Conservation (phyloP, 495 filamentous ascomycete species). For the Penicillium pulvis region DNA sequence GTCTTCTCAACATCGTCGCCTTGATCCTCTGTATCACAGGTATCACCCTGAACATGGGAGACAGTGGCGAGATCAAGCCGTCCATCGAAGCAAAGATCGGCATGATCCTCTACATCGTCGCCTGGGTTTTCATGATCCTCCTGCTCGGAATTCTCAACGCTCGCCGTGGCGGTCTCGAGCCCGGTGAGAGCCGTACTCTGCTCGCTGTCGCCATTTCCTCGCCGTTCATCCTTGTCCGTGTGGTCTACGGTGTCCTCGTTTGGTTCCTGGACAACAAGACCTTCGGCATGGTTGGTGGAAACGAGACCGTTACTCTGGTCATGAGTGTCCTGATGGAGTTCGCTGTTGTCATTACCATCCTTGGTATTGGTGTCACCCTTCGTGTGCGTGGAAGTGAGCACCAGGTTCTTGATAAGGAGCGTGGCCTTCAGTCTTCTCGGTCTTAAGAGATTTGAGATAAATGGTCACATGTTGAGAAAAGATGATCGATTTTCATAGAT, state of each 20-base stretch:
- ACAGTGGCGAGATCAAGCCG: slow-evolving; percentile 18
- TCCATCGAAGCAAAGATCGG: slow-evolving; percentile 27
- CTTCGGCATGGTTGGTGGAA: slow-evolving; percentile 40
- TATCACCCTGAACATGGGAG: slow-evolving; percentile 23
- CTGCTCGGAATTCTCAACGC: slow-evolving; percentile 21
- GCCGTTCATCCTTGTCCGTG: slow-evolving; percentile 43
- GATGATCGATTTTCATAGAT: not conserved
- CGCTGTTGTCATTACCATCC: slow-evolving; percentile 31
- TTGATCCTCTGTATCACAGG: slow-evolving; percentile 29
- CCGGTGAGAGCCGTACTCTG: slow-evolving; percentile 38
- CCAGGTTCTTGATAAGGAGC: slow-evolving; percentile 1
- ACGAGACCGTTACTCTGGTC: slow-evolving; percentile 36
- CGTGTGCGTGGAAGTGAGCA: slow-evolving; percentile 6
- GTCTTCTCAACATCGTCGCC: slow-evolving; percentile 23
- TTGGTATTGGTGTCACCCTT: slow-evolving; percentile 39
- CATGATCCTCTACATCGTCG: slow-evolving; percentile 32
- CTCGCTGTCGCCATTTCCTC: slow-evolving; percentile 35
- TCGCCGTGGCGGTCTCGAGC: slow-evolving; percentile 19
- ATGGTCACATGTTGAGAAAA: not conserved
- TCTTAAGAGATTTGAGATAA: not conserved
- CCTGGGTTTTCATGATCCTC: slow-evolving; percentile 25
- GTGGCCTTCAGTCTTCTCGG: not conserved
- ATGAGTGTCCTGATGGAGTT: slow-evolving; percentile 45
- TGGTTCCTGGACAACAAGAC: slow-evolving; percentile 33
- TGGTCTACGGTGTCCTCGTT: slow-evolving; percentile 38